These are phyloP conservation scores for Mycena filopes DNA, from an alignment of 768 basidiomycete species.

Conservation along the genomic window DNA sequence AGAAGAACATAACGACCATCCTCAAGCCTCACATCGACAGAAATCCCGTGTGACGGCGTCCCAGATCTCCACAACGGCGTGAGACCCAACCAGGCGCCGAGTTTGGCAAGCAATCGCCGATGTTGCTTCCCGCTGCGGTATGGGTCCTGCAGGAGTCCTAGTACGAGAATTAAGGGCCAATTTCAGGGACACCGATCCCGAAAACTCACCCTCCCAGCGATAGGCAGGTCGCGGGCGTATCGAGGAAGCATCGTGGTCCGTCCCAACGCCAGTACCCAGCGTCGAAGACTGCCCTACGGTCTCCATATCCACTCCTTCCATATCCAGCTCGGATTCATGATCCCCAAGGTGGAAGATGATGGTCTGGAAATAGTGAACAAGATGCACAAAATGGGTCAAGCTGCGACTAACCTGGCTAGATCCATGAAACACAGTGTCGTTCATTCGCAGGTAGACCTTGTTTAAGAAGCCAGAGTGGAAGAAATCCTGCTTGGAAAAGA, in stretches of 20 bases:
- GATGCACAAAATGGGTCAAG: not conserved
- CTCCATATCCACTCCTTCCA: constrained; percentile 70
- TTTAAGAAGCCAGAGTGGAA: constrained; percentile 77
- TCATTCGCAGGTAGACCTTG: constrained; percentile 76
- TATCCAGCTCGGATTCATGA: constrained; percentile 62
- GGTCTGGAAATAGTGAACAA: constrained; percentile 50
- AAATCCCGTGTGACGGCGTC: constrained; percentile 62
- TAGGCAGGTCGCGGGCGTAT: constrained; percentile 72
- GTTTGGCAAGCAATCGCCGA: constrained; percentile 58
- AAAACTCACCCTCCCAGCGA: constrained; percentile 62
- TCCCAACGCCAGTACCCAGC: constrained; percentile 75
- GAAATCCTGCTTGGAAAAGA: constrained; percentile 62
- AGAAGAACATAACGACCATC: constrained; percentile 68
- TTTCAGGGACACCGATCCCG: not conserved
- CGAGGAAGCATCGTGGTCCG: constrained; percentile 71
- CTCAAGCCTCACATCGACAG: constrained; percentile 67
- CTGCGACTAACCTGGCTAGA: constrained; percentile 57
- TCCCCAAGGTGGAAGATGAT: constrained; percentile 72
- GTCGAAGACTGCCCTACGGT: constrained; percentile 58
- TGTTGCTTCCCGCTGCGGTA: constrained; percentile 48
- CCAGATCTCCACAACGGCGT: constrained; percentile 71
- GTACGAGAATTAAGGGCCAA: not conserved
- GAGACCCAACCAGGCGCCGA: constrained; percentile 76
- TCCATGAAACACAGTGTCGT: constrained; percentile 70
- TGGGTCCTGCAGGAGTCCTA: constrained; percentile 67